Conservation (phyloP, 108 stramenopile genomes). For the Skeletonema potamos region DNA sequence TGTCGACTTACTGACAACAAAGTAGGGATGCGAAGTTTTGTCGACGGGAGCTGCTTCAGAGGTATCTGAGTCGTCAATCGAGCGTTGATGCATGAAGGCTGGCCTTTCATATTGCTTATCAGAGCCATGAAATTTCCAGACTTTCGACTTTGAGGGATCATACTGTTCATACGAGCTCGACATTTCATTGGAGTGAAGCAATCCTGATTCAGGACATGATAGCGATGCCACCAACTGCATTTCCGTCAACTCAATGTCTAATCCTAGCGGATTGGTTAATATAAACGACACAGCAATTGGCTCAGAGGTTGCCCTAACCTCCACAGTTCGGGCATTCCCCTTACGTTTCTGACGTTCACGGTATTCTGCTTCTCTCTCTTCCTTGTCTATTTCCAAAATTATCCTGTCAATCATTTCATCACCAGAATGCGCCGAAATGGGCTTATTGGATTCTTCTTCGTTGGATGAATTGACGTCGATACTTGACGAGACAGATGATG, state of each 20-base stretch:
- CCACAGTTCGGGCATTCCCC: conserved; percentile 42
- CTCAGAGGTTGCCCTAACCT: conserved; percentile 67
- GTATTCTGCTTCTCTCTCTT: conserved; percentile 56
- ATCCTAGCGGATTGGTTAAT: conserved; percentile 63
- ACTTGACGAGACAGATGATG: conserved; percentile 22
- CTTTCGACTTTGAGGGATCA: conserved; percentile 13
- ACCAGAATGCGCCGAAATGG: conserved; percentile 49
- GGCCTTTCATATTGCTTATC: conserved; percentile 55
- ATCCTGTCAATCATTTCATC: conserved; percentile 59
- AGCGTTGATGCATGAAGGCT: conserved; percentile 61
- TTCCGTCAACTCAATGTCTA: conserved; percentile 60
- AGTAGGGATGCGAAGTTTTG: conserved; percentile 52
- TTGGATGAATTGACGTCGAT: conserved; percentile 6
- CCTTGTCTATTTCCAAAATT: conserved; percentile 76
- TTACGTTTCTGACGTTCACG: conserved; percentile 63
- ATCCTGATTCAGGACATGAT: conserved; percentile 27
- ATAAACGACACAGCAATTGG: conserved; percentile 68
- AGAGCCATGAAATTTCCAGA: conserved; percentile 74
- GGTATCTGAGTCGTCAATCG: conserved; percentile 4
- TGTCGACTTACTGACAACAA: conserved; percentile 72
- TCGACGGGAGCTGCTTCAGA: conserved; percentile 34
- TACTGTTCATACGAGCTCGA: conserved; percentile 44
- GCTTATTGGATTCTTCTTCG: conserved; percentile 37
- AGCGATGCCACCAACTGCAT: conserved; percentile 75
- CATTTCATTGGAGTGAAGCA: conserved; percentile 68